Evolutionary conservation across 2,329 filamentous ascomycete species (phyloP).

Genomic region (Pyrenophora graminea): DNA sequence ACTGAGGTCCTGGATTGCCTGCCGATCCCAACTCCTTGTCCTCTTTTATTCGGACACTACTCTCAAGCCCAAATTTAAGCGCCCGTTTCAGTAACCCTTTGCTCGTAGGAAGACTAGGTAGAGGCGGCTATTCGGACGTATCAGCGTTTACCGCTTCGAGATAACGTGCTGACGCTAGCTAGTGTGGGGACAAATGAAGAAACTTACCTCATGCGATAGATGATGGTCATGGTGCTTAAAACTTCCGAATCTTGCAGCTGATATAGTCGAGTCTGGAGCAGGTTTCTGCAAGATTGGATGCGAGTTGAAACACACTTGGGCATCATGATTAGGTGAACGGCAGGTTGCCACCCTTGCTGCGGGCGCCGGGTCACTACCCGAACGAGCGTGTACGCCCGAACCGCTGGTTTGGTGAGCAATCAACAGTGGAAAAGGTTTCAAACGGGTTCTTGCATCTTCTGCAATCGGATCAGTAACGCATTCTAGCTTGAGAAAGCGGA

Average conservation of each 20-base stretch:
- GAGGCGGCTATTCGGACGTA: conserved; percentile 19
- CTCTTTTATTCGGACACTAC: conserved; percentile 24
- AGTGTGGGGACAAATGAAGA: background rate
- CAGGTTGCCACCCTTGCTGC: conserved; percentile 24
- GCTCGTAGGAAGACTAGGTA: conserved; percentile 14
- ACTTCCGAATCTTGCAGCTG: conserved; percentile 25
- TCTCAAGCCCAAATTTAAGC: conserved; percentile 30
- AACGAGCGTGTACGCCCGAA: conserved; percentile 20
- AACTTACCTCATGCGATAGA: conserved; percentile 28
- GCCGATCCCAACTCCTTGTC: conserved; percentile 18
- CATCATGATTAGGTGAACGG: conserved; percentile 30
- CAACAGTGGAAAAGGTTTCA: conserved; percentile 21
- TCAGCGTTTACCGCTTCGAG: conserved; percentile 11
- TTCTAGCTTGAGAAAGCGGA: too few species aligned
- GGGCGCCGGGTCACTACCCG: conserved; percentile 25
- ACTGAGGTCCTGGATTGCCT: conserved; percentile 14
- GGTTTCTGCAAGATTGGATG: conserved; percentile 32
- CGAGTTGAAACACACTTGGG: conserved; percentile 29
- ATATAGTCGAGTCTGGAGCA: conserved; percentile 25
- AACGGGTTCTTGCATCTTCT: conserved; percentile 22
- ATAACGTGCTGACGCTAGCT: background rate
- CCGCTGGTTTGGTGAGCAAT: conserved; percentile 21
- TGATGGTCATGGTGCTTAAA: conserved; percentile 26
- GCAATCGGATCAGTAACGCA: conserved; percentile 26
- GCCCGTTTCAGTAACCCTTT: conserved; percentile 30